Evolutionary conservation across 306 rosid genomes (phyloP).

Genomic region (Cajanus cajan): DNA sequence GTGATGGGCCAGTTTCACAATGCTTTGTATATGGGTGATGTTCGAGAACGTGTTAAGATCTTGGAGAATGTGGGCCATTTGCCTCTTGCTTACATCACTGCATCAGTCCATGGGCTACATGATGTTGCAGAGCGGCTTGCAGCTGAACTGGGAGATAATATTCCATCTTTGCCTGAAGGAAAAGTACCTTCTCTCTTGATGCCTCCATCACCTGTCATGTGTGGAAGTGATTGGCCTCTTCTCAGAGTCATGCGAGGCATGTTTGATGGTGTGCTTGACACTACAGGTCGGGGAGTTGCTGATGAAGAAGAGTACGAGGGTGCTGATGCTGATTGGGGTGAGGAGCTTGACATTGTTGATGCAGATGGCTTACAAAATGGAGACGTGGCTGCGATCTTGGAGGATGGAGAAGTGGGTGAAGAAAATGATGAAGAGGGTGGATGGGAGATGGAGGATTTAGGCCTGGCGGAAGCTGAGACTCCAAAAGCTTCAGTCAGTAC

Average conservation of each 20-base stretch:
- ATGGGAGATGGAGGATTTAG: conserved; percentile 94
- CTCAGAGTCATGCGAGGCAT: conserved; percentile 80
- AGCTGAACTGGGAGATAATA: conserved; percentile 74
- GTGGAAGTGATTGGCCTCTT: conserved; percentile 96
- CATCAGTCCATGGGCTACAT: conserved; percentile 76
- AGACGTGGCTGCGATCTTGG: conserved; percentile 54
- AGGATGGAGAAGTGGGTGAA: conserved; percentile 69
- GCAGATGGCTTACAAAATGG: conserved; percentile 69
- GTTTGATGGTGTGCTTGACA: conserved; percentile 87
- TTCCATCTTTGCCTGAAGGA: conserved; percentile 75
- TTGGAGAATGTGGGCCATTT: conserved; percentile 89
- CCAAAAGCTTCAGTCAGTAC: conserved; percentile 59
- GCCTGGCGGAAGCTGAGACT: conserved; percentile 80
- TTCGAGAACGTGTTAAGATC: conserved; percentile 76
- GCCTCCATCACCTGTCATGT: conserved; percentile 73
- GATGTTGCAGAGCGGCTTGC: conserved; percentile 83
- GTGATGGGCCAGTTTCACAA: conserved; percentile 99
- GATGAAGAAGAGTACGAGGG: conserved; percentile 72
- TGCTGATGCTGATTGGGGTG: conserved; percentile 75
- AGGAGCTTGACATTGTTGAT: conserved; percentile 75
- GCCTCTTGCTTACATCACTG: conserved; percentile 84
- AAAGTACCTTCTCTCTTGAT: conserved; percentile 72
- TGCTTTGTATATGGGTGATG: conserved; percentile 84
- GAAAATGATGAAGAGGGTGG: conserved; percentile 85
- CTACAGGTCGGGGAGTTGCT: conserved; percentile 40